phyloP scores from a whole-genome alignment of 768 basidiomycete species.

The Macrocybe gigantea region DNA sequence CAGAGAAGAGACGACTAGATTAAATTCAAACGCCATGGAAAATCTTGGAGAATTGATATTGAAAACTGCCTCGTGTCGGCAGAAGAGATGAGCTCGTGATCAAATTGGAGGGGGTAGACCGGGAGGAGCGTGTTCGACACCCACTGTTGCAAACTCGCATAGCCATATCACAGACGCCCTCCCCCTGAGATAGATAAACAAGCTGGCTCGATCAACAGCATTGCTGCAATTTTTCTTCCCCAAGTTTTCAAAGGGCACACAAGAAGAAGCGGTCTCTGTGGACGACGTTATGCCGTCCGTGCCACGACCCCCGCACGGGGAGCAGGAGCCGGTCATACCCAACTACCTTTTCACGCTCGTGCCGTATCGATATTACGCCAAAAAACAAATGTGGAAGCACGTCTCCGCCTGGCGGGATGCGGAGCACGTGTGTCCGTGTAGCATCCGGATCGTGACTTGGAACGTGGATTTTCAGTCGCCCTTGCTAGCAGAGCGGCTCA shows the following conservation, averaged over 20 bases:
- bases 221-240: too few relatives aligned
- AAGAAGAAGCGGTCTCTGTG: too few relatives aligned
- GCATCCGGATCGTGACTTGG: constrained; percentile 62
- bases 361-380: constrained; percentile 34
- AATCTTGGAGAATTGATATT: too few relatives aligned
- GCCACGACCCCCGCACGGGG: too few relatives aligned
- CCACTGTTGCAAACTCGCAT: background rate
- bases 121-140: too few relatives aligned
- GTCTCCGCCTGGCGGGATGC: constrained; percentile 26
- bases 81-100: constrained; percentile 25
- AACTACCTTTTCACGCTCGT: constrained; percentile 23
- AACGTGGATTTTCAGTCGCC: constrained; percentile 51
- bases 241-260: too few relatives aligned
- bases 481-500: constrained; percentile 36
- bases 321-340: constrained; percentile 14
- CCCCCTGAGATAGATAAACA: too few relatives aligned
- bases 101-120: constrained; percentile 5
- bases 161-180: background rate
- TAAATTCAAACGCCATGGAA: too few relatives aligned
- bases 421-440: constrained; percentile 19
- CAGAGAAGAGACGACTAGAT: too few relatives aligned
- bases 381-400: constrained; percentile 42
- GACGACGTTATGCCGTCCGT: too few relatives aligned
- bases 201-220: too few relatives aligned
- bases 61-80: constrained; percentile 21